Evolutionary conservation across 768 basidiomycete species (phyloP), one percentile per base, ranked within the genome.

Genomic region (Boletus speciosus): DNA sequence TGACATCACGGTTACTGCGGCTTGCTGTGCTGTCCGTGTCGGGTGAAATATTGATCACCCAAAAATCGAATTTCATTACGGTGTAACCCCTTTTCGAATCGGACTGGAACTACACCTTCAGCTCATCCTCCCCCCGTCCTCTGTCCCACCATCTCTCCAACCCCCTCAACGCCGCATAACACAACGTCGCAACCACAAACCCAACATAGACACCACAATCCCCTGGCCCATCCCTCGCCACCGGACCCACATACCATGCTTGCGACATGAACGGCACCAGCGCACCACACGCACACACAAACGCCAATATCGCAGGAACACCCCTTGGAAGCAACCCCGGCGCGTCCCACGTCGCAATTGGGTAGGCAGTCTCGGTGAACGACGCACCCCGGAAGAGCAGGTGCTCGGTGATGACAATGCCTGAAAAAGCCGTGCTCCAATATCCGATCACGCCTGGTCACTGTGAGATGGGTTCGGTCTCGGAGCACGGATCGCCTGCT

Each of bases 231-330:
- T 54, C 49, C 25, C 47, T 62, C 23, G 81, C 81, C 34, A 82
- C 74, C 0, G 79, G 78, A 0, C 81, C 80, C 5, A 71, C 69
- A 55, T 74, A 82, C 78, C 78, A 82, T 38, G 66, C 78, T 42
- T 82, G 80, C 42, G 75, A 73, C 79, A 81, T 81, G 55, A 74
- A 77, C 11, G 77, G 73, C 5, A 81, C 65, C 39, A 78, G 61
- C 29, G 74, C 63, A 5, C 76, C 72, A 25, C 70, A 72, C 2
- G 71, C 73, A 37, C 73, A 75, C 12, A 70, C 19, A 43, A 76
- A 76, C 3, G 78, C 69, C 16, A 73, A 31, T 9, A 77, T 60
- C 0, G 76, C 81, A 0, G 81, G 74, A 9, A 67, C 15, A 0
- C 80, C 68, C 4, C 66, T 61, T 16, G 81, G 81, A 15, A 82